phyloP scores from a whole-genome alignment of 2,329 filamentous ascomycete species.

The Dothideomycetes sp. region DNA sequence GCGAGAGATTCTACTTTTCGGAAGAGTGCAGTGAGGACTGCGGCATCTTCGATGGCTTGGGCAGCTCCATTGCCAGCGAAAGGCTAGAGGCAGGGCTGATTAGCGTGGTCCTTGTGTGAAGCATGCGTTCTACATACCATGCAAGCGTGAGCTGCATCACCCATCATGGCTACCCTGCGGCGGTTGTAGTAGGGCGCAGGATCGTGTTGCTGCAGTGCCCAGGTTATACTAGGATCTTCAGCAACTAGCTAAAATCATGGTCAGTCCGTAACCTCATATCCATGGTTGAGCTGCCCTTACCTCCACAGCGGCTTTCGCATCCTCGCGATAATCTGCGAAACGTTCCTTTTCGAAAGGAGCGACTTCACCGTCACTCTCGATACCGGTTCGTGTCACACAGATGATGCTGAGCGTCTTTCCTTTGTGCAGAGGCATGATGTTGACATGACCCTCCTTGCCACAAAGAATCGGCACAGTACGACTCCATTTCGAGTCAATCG shows the following conservation, averaged over 20 bases:
- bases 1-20: conserved; percentile 3
- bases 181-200: conserved; percentile 26
- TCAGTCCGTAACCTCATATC: not conserved
- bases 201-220: conserved; percentile 26
- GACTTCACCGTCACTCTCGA: conserved; percentile 7
- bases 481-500: conserved; percentile 25
- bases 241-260: conserved; percentile 18
- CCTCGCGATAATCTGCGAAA: conserved; percentile 13
- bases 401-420: conserved; percentile 17
- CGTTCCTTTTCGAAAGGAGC: conserved; percentile 8
- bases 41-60: conserved; percentile 31
- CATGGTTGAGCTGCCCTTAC: not conserved
- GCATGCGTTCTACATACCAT: conserved; percentile 31
- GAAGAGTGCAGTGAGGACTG: conserved; percentile 27
- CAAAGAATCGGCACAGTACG: conserved; percentile 25
- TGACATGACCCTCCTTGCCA: conserved; percentile 25
- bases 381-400: conserved; percentile 12
- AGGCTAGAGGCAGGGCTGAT: no score
- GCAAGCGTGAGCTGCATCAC: conserved; percentile 32
- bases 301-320: conserved; percentile 11
- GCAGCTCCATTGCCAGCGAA: conserved; percentile 31
- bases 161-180: conserved; percentile 26
- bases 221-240: conserved; percentile 21
- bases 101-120: no score
- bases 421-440: conserved; percentile 25